Evolutionary conservation across 2,329 filamentous ascomycete species (phyloP).

Genomic region (Aspergillus arachidicola): DNA sequence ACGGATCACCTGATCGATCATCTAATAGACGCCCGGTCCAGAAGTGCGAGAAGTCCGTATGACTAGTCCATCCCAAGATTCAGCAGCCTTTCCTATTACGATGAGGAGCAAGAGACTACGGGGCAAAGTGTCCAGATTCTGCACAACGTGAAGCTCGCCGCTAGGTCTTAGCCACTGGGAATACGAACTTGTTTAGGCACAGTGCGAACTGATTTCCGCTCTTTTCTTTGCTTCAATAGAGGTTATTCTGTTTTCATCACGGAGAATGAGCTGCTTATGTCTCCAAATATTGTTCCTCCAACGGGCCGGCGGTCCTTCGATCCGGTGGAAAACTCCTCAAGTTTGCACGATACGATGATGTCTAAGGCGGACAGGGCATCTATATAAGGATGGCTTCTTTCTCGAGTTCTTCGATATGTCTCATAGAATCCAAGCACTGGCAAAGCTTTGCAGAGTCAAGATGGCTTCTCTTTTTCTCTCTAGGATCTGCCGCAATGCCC

Average conservation of each 20-base stretch:
- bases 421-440: neutral
- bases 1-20: neutral
- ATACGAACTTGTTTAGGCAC: neutral
- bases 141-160: neutral
- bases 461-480: constrained; percentile 7
- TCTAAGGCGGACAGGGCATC: neutral
- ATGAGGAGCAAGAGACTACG: neutral
- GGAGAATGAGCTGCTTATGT: neutral
- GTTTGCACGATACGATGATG: neutral
- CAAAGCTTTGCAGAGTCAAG: neutral
- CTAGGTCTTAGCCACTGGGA: neutral
- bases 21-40: neutral
- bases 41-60: too few relatives aligned
- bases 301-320: neutral
- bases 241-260: neutral
- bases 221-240: neutral
- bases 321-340: neutral
- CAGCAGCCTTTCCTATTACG: neutral
- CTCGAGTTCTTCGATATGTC: neutral
- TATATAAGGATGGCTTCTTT: neutral
- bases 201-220: neutral
- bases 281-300: neutral
- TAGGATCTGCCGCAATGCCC: constrained; percentile 18
- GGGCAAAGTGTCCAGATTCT: neutral
- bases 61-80: neutral